These are phyloP conservation scores for Umbelopsis sp. DNA, from an alignment of 371 early-diverging fungal genomes.

Conservation along the genomic window DNA sequence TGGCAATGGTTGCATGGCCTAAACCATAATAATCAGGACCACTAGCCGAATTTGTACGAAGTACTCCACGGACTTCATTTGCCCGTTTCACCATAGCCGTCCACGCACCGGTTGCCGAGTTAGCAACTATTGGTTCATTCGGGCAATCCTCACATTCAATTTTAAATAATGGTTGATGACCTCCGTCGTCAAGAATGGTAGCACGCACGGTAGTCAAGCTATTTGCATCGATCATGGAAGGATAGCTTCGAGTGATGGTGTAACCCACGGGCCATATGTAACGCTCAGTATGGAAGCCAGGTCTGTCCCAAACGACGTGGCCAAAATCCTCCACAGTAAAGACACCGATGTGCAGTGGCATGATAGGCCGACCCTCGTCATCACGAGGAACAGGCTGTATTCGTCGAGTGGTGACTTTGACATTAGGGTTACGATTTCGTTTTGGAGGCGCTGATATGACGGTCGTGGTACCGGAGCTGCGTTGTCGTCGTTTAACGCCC, in stretches of 20 bases:
- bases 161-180: constrained; percentile 75
- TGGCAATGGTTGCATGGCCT: constrained; percentile 86
- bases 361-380: constrained; percentile 66
- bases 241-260: constrained; percentile 65
- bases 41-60: constrained; percentile 80
- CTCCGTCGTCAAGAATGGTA: constrained; percentile 80
- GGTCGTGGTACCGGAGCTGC: constrained; percentile 23
- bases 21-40: constrained; percentile 94
- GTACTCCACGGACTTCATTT: constrained; percentile 75
- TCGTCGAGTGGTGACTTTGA: constrained; percentile 39
- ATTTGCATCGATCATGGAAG: constrained; percentile 74
- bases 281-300: constrained; percentile 85
- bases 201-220: constrained; percentile 70
- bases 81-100: constrained; percentile 79
- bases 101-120: constrained; percentile 92
- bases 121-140: constrained; percentile 66
- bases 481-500: background rate
- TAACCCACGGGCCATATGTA: constrained; percentile 95
- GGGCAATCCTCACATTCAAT: constrained; percentile 77
- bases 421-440: constrained; percentile 39
- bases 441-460: constrained; percentile 57
- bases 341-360: constrained; percentile 86
- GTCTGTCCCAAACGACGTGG: constrained; percentile 71
- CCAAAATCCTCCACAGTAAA: constrained; percentile 78
- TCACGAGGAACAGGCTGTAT: constrained; percentile 70